Conservation (phyloP, 768 basidiomycete genomes). For the Lactarius quietus region DNA sequence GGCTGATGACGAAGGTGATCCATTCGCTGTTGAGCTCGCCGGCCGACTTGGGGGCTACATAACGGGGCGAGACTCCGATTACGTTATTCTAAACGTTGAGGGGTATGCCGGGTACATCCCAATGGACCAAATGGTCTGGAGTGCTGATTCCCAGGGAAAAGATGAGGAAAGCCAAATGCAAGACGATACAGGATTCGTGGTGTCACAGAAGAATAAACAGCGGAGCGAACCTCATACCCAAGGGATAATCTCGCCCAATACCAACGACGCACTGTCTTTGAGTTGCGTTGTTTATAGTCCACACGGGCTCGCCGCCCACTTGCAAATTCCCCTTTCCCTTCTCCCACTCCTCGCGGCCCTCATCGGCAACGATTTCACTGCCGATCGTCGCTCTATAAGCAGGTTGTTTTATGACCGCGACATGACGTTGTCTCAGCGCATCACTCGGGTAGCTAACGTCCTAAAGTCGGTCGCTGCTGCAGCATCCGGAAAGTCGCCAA, state of each 20-base stretch:
- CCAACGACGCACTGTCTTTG: constrained; percentile 43
- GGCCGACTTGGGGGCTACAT: constrained; percentile 71
- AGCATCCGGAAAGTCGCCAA: constrained; percentile 34
- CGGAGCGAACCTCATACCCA: constrained; percentile 23
- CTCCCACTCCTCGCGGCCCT: constrained; percentile 76
- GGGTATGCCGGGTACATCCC: constrained; percentile 78
- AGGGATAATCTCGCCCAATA: constrained; percentile 51
- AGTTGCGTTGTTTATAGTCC: constrained; percentile 62
- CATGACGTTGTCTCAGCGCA: constrained; percentile 56
- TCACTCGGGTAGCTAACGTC: constrained; percentile 58
- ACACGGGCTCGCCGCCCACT: constrained; percentile 52
- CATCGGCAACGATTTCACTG: constrained; percentile 78
- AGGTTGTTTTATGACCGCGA: constrained; percentile 64
- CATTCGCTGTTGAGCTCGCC: constrained; percentile 80
- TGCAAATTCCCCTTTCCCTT: constrained; percentile 64
- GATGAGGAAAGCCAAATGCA: constrained; percentile 31
- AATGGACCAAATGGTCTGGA: constrained; percentile 73
- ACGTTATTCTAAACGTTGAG: constrained; percentile 69
- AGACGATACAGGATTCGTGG: constrained; percentile 55
- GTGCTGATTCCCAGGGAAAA: constrained; percentile 30
- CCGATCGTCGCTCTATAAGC: constrained; percentile 41
- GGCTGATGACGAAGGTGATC: constrained; percentile 81
- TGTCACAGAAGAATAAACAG: constrained; percentile 53
- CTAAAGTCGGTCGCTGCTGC: constrained; percentile 53
- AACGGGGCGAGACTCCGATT: constrained; percentile 78